Percentiles rank a stretch among this genome's conserved stretches.
phyloP scores from a whole-genome alignment of 148 eudicot genomes.

The Heliosperma pusillum region DNA sequence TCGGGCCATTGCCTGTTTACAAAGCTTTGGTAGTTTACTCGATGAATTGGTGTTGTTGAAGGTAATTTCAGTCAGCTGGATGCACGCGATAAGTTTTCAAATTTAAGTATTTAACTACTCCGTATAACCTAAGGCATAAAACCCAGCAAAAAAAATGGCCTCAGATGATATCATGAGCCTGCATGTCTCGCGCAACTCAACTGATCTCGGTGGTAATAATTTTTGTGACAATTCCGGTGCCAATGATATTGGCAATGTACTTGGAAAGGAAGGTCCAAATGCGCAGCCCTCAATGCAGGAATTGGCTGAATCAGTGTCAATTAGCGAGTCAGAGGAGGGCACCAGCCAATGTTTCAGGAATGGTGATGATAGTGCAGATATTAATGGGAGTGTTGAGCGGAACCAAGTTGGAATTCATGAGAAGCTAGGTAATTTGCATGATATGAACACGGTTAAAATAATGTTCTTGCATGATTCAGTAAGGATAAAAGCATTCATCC shows the following conservation, averaged over 20 bases:
- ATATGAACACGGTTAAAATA: neutral
- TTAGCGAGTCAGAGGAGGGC: too few species aligned
- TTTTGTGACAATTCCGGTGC: constrained; percentile 8
- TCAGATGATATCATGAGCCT: constrained; percentile 4
- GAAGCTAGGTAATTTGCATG: constrained; percentile 11
- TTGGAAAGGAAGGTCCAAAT: too few species aligned
- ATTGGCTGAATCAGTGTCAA: too few species aligned
- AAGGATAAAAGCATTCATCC: neutral
- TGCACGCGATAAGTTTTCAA: neutral
- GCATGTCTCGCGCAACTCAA: constrained; percentile 6
- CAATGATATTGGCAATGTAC: constrained; percentile 16
- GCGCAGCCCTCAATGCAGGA: too few species aligned
- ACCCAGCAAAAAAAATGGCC: constrained; percentile 13
- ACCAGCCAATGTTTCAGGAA: too few species aligned
- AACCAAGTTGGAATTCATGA: neutral
- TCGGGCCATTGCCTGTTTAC: neutral
- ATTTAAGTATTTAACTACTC: neutral
- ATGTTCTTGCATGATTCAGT: neutral
- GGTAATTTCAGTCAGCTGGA: neutral
- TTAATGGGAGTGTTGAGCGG: neutral
- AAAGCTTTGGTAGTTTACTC: neutral
- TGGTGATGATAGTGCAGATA: too few species aligned
- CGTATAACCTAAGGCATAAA: constrained; percentile 9
- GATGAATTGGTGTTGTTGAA: constrained; percentile 8
- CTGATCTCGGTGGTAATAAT: neutral